A percentile compares a stretch with the other conserved stretches of the same genome.
Evolutionary conservation across 2,329 filamentous ascomycete genomes (phyloP).

Genomic region (Sclerotinia glacialis): DNA sequence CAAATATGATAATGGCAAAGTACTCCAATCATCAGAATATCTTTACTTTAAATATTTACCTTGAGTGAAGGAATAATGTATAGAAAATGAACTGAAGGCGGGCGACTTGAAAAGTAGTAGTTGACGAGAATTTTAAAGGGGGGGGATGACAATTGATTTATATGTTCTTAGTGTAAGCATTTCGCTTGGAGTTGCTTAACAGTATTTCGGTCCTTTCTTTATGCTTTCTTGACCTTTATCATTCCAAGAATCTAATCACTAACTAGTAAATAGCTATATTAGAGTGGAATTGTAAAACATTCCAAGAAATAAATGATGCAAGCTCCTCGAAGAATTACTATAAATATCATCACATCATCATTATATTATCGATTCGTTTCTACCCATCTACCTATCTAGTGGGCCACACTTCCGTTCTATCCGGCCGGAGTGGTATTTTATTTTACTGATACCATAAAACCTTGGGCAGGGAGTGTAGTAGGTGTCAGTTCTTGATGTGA

Average conservation of each 20-base stretch:
- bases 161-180: not conserved
- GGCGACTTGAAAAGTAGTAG: not conserved
- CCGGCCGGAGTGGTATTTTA: not conserved
- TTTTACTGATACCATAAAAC: not conserved
- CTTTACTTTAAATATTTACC: not conserved
- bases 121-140: too few relatives aligned
- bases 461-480: not conserved
- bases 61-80: not conserved
- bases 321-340: not conserved
- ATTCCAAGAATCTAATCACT: not conserved
- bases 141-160: constrained; percentile 3
- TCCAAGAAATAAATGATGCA: not conserved
- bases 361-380: not conserved
- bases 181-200: constrained; percentile 8
- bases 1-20: not conserved
- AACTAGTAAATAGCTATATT: not conserved
- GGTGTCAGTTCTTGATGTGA: not conserved
- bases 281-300: not conserved
- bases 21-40: not conserved
- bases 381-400: not conserved
- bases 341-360: not conserved
- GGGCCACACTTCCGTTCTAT: not conserved
- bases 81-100: not conserved
- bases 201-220: not conserved
- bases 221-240: constrained; percentile 6